These are phyloP conservation scores for Prunus mongolica DNA, from an alignment of 306 rosid genomes.

Conservation along the genomic window DNA sequence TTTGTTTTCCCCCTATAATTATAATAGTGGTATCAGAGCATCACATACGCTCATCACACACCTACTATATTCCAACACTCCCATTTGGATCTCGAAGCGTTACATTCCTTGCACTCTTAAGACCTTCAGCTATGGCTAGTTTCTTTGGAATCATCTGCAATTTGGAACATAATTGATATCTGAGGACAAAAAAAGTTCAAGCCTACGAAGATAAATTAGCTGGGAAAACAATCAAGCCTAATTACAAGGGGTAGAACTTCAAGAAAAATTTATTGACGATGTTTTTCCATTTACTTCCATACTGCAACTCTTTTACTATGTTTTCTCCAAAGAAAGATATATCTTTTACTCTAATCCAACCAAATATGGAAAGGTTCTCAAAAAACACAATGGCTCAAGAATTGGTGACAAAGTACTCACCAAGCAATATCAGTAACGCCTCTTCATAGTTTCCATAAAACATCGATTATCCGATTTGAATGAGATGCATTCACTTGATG, in stretches of 20 bases:
- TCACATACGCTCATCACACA: too few relatives aligned
- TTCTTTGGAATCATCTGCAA: not conserved
- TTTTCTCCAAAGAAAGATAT: not conserved
- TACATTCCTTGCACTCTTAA: not conserved
- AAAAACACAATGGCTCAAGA: not conserved
- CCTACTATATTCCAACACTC: too few relatives aligned
- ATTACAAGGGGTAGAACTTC: not conserved
- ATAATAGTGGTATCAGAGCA: too few relatives aligned
- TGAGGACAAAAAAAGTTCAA: not conserved
- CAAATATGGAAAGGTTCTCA: not conserved
- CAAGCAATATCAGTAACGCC: not conserved
- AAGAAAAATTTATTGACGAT: not conserved
- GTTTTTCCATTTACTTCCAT: not conserved
- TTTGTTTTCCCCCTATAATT: too few relatives aligned
- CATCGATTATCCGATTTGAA: conserved; percentile 9
- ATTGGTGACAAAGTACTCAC: not conserved
- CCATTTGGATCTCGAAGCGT: not conserved
- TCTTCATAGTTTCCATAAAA: not conserved
- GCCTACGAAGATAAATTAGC: not conserved
- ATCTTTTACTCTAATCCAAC: not conserved
- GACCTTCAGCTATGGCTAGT: not conserved
- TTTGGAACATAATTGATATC: not conserved
- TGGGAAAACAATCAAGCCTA: not conserved
- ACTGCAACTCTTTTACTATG: too few relatives aligned
- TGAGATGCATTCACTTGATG: not conserved